Base-by-base conservation (phyloP, 2,329 filamentous ascomycete species). In the Parastagonospora nodorum region DNA sequence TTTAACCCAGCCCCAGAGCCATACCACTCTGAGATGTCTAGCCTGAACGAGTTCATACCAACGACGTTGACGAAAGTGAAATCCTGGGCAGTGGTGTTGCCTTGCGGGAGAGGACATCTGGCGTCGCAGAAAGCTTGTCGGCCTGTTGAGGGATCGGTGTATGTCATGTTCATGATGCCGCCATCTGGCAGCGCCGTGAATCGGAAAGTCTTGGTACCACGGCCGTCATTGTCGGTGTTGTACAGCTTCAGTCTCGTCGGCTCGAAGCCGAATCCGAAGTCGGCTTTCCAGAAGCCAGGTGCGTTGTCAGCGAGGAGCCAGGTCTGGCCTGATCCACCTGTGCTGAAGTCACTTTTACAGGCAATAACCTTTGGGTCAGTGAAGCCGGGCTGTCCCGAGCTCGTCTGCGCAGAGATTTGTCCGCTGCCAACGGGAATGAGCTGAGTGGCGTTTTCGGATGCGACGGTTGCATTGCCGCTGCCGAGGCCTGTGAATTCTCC, bases 161-260 rank as follows among this genome's bases (percentile, higher is more conserved):
- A 97, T 32, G 92, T 96, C 67, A 99, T 82, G 74, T 97, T 97
- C 86, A 99, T 90, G 71, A 99, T 97, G 45, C 94, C 94, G 56
- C 89, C 87, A 66, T 93, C 85, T 5, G 93, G 92, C 51, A 93
- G 78, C 14, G 92, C 90, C 16, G 90, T 90, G 69, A 91, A 95
- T 50, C 92, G 86, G 77, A 90, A 99, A 0, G 88, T 89, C 76
- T 90, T 89, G 28, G 92, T 96, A 35, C 94, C 92, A 58, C 92
- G 87, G 44, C 89, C 91, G 63, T 94, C 85, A 45, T 86, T 81
- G 61, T 89, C 86, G 2, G 93, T 94, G 75, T 99, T 99, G 80
- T 89, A 91, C 19, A 99, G 78, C 46, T 91, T 86, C 53, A 99
- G 75, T 73, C 91, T 95, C 8, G 91, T 93, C 1, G 94, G 95